phyloP scores from a whole-genome alignment of 1,139 yeast genomes.

The Blastobotrys indianensis region DNA sequence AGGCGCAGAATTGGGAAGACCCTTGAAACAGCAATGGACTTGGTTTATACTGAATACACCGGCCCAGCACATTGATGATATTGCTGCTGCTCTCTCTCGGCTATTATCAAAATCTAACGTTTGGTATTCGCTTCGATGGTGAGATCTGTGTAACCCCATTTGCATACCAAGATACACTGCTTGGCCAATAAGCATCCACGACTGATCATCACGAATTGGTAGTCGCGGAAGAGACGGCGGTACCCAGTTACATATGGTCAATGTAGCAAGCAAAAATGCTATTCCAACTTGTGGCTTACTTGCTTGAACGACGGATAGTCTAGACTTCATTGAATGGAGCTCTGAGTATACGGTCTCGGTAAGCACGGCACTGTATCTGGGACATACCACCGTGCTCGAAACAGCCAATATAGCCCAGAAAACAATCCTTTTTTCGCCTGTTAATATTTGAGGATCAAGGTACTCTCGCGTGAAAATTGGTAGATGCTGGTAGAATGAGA shows the following conservation, averaged over 20 bases:
- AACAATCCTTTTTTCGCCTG: constrained; percentile 10
- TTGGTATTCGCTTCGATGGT: constrained; percentile 6
- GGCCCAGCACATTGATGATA: constrained; percentile 17
- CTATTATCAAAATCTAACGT: constrained; percentile 6
- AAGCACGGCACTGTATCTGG: not conserved
- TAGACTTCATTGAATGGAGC: not conserved
- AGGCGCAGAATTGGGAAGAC: constrained; percentile 15
- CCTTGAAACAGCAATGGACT: constrained; percentile 11
- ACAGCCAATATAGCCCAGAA: constrained; percentile 22
- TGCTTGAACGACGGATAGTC: constrained; percentile 1
- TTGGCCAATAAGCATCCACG: constrained; percentile 18
- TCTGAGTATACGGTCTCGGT: no score
- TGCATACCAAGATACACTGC: constrained; percentile 20
- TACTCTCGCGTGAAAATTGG: constrained; percentile 18
- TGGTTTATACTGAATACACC: constrained; percentile 17
- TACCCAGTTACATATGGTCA: constrained; percentile 3
- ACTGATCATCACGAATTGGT: constrained; percentile 13
- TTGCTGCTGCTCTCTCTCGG: constrained; percentile 10
- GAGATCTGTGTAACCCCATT: constrained; percentile 20
- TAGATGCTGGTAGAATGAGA: constrained; percentile 14
- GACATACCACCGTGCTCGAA: constrained; percentile 11
- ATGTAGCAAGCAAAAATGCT: constrained; percentile 4
- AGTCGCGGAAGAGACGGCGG: not conserved
- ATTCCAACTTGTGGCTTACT: constrained; percentile 4
- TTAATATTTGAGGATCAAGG: constrained; percentile 15